Conservation (phyloP, 257 asterid genomes). For the Ehretia macrophylla region DNA sequence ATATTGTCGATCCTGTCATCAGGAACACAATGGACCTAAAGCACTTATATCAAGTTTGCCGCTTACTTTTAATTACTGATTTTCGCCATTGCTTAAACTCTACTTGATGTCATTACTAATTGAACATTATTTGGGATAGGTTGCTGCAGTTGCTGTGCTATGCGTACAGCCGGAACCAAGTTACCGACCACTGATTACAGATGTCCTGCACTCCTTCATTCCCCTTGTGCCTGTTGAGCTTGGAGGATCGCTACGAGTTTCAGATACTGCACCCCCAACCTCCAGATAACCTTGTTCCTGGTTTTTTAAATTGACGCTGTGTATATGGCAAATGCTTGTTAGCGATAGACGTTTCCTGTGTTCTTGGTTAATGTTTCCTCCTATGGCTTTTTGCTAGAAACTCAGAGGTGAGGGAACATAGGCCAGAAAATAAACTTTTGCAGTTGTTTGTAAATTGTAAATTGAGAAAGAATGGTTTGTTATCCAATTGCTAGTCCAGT, state of each 20-base stretch:
- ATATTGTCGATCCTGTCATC: slow-evolving; percentile 72
- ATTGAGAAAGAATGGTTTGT: too few species aligned
- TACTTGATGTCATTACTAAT: slow-evolving; percentile 3
- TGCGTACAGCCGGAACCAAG: slow-evolving; percentile 98
- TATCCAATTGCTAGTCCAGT: too few species aligned
- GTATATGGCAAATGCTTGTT: too few species aligned
- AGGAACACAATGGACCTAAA: slow-evolving; percentile 77
- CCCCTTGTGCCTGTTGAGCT: slow-evolving; percentile 94
- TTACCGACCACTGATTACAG: slow-evolving; percentile 86
- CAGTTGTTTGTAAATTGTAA: too few species aligned
- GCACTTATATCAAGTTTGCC: slow-evolving; percentile 82
- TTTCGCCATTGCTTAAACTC: neutral
- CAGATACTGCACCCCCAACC: slow-evolving; percentile 34
- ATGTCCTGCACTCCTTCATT: slow-evolving; percentile 86
- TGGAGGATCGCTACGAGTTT: slow-evolving; percentile 71
- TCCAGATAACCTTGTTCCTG: slow-evolving; percentile 18
- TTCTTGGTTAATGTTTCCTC: slow-evolving; percentile 11
- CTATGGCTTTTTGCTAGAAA: slow-evolving; percentile 13
- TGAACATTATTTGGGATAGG: slow-evolving; percentile 34
- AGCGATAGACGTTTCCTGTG: too few species aligned
- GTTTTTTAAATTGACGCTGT: slow-evolving; percentile 1
- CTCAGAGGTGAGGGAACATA: slow-evolving; percentile 12
- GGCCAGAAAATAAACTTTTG: slow-evolving; percentile 13
- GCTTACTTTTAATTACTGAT: neutral
- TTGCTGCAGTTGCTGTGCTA: slow-evolving; percentile 93